phyloP scores from a whole-genome alignment of 1,284 basidiomycete species.

The Gastroboletus turbinatus region DNA sequence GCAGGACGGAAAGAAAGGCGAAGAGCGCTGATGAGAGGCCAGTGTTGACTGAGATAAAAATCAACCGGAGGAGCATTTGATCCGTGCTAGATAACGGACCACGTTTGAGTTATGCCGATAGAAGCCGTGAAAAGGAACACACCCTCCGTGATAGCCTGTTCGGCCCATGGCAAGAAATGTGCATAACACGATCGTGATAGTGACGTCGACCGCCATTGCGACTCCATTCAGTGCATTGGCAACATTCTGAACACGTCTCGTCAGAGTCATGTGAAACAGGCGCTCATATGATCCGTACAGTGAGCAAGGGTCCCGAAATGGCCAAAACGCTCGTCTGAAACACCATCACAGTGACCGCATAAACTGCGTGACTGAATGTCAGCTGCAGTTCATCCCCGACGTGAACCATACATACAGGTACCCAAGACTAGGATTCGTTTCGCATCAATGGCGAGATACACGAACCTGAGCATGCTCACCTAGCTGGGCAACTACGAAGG shows the following conservation, averaged over 20 bases:
- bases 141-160: conserved; percentile 22
- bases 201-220: conserved; percentile 22
- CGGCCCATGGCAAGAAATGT: conserved; percentile 22
- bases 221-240: conserved; percentile 15
- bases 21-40: conserved; percentile 28
- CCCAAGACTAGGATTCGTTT: conserved; percentile 16
- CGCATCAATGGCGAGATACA: conserved; percentile 4
- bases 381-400: not conserved
- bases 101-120: not conserved
- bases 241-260: conserved; percentile 9
- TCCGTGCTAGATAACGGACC: conserved; percentile 16
- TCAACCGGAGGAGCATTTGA: conserved; percentile 25
- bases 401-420: conserved; percentile 8
- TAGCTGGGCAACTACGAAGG: conserved; percentile 22
- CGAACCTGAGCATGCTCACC: conserved; percentile 7
- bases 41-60: conserved; percentile 26
- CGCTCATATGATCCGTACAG: conserved; percentile 9
- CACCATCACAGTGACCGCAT: conserved; percentile 17
- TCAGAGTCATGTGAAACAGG: conserved; percentile 7
- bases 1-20: conserved; percentile 24
- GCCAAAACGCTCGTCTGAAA: conserved; percentile 19
- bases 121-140: not conserved
- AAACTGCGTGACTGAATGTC: conserved; percentile 13
- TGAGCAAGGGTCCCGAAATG: conserved; percentile 20
- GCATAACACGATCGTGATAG: conserved; percentile 24